Evolutionary conservation across 208 protist species (phyloP).

Genomic region (Leishmania arabica): DNA sequence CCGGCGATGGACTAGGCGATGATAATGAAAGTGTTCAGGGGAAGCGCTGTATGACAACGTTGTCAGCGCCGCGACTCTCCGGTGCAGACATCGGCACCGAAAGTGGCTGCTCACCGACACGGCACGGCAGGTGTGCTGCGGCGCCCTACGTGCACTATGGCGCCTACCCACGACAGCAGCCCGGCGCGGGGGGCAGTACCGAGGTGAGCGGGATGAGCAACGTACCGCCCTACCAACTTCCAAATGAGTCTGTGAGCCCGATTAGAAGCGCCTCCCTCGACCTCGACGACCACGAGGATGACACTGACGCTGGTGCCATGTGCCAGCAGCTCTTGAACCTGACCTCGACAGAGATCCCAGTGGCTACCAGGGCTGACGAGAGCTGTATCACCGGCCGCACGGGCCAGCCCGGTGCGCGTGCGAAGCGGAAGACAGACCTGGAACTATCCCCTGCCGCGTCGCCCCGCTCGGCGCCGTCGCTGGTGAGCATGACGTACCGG

Average conservation of each 20-base stretch:
- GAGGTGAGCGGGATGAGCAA: constrained; percentile 39
- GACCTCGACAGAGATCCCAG: constrained; percentile 2
- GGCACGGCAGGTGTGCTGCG: neutral
- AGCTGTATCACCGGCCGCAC: neutral
- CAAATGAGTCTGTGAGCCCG: constrained; percentile 42
- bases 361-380: neutral
- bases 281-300: constrained; percentile 31
- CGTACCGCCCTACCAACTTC: constrained; percentile 27
- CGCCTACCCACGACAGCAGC: constrained; percentile 4
- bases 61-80: neutral
- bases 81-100: neutral
- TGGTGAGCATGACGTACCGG: constrained; percentile 44
- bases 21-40: neutral
- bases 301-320: constrained; percentile 30
- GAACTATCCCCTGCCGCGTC: constrained; percentile 6
- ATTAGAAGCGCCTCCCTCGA: constrained; percentile 46
- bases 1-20: neutral
- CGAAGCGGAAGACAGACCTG: no score
- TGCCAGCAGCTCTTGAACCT: constrained; percentile 23
- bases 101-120: neutral
- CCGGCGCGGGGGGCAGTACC: constrained; percentile 21
- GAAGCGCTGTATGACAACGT: neutral
- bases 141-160: neutral
- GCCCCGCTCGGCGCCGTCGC: constrained; percentile 33
- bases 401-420: neutral